Evolutionary conservation across 495 filamentous ascomycete genomes (phyloP).

Genomic region (Tetracladium setigerum): DNA sequence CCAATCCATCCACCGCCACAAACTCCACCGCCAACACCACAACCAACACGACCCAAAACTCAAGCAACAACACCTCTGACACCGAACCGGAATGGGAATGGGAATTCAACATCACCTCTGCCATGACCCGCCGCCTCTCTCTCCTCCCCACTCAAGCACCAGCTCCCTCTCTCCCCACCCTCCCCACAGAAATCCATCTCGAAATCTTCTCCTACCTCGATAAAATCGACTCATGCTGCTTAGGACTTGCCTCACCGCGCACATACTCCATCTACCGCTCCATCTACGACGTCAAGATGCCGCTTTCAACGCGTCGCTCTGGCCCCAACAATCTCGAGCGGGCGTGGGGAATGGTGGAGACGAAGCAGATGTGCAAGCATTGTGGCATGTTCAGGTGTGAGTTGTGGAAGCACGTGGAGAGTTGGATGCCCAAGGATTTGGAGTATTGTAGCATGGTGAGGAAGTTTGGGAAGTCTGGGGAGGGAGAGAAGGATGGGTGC

Average conservation of each 20-base stretch:
- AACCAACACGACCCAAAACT: slow-evolving; percentile 8
- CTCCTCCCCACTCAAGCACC: slow-evolving; percentile 1
- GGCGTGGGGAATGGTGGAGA: slow-evolving; percentile 42
- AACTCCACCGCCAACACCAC: slow-evolving; percentile 3
- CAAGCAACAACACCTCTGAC: no score
- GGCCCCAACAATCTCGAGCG: slow-evolving; percentile 49
- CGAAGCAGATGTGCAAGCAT: slow-evolving; percentile 24
- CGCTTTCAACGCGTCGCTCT: slow-evolving; percentile 36
- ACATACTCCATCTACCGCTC: slow-evolving; percentile 44
- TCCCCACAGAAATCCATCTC: slow-evolving; percentile 52
- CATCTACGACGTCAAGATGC: slow-evolving; percentile 37
- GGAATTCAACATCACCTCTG: slow-evolving; percentile 16
- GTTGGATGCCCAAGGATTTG: slow-evolving; percentile 38
- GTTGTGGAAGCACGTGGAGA: slow-evolving; percentile 44
- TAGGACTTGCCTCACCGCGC: slow-evolving; percentile 42
- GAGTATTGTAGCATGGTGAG: slow-evolving; percentile 45
- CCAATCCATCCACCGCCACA: no score
- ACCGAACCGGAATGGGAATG: slow-evolving; percentile 8
- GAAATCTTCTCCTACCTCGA: slow-evolving; percentile 46
- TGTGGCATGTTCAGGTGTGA: slow-evolving; percentile 45
- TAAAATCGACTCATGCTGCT: slow-evolving; percentile 45
- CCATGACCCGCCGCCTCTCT: slow-evolving; percentile 11
- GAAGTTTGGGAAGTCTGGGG: slow-evolving; percentile 37
- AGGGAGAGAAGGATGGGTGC: slow-evolving; percentile 33
- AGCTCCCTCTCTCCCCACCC: slow-evolving; percentile 15